Conservation (phyloP, 2,329 filamentous ascomycete species). For the Hymenoscyphus scutula region DNA sequence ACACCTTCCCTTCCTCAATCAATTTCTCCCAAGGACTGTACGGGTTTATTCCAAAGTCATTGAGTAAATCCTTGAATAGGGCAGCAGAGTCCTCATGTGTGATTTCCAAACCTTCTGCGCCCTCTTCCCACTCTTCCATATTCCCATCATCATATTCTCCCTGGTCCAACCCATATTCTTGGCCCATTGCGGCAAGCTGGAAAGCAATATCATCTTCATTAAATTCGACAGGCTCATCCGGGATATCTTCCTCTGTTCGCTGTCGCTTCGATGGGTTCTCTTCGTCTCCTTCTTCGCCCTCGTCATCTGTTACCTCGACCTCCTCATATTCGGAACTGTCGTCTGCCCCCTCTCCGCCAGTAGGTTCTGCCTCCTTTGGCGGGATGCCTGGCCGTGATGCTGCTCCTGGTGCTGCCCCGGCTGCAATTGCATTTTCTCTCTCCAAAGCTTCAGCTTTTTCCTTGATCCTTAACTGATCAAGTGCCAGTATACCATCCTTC, state of each 20-base stretch:
- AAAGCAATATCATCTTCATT: slow-evolving; percentile 93
- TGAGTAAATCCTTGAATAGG: slow-evolving; percentile 81
- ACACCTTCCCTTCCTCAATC: slow-evolving; percentile 74
- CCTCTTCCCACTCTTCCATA: slow-evolving; percentile 64
- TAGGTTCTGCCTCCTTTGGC: slow-evolving; percentile 16
- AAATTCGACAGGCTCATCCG: slow-evolving; percentile 66
- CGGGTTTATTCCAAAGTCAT: slow-evolving; percentile 78
- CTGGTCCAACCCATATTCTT: slow-evolving; percentile 75
- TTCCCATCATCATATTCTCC: slow-evolving; percentile 71
- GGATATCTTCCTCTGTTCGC: slow-evolving; percentile 43
- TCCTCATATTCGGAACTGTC: slow-evolving; percentile 71
- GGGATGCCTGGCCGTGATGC: slow-evolving; percentile 24
- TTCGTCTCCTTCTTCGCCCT: slow-evolving; percentile 46
- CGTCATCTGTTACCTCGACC: slow-evolving; percentile 45
- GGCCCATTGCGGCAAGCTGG: slow-evolving; percentile 85
- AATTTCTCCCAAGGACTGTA: slow-evolving; percentile 91
- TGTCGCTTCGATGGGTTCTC: slow-evolving; percentile 50
- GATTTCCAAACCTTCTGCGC: slow-evolving; percentile 66
- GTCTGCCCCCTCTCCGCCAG: slow-evolving; percentile 42
- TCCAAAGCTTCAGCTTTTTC: slow-evolving; percentile 46
- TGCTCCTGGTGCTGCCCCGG: slow-evolving; percentile 33
- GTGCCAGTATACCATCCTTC: slow-evolving; percentile 69
- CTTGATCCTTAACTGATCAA: slow-evolving; percentile 71
- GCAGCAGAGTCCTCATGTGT: slow-evolving; percentile 73
- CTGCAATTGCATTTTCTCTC: slow-evolving; percentile 27